phyloP scores from a whole-genome alignment of 768 basidiomycete species.

The Phanerochaete carnosa region DNA sequence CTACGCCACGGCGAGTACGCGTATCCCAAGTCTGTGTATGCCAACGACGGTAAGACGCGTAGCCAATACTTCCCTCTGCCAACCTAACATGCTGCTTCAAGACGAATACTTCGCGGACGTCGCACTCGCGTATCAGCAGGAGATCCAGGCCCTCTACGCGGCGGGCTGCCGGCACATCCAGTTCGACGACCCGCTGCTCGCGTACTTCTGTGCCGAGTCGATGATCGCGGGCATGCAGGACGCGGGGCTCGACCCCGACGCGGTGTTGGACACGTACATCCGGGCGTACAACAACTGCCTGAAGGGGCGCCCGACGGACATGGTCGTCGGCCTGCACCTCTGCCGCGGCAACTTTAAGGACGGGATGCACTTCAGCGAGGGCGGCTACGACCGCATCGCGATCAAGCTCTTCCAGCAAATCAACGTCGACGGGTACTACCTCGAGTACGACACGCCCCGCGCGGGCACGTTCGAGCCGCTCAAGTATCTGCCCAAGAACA shows the following conservation, averaged over 20 bases:
- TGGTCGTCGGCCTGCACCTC: slow-evolving; percentile 56
- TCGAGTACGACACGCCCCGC: slow-evolving; percentile 66
- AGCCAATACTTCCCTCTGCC: slow-evolving; percentile 3
- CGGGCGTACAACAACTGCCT: slow-evolving; percentile 58
- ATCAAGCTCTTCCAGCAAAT: slow-evolving; percentile 54
- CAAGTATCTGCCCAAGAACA: slow-evolving; percentile 44
- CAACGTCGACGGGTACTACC: slow-evolving; percentile 51
- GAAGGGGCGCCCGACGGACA: slow-evolving; percentile 48
- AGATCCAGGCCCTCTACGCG: slow-evolving; percentile 42
- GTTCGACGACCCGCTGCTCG: slow-evolving; percentile 45
- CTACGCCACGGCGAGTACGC: slow-evolving; percentile 63
- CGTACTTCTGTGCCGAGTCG: slow-evolving; percentile 63
- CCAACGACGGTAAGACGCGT: slow-evolving; percentile 49
- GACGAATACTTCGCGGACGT: slow-evolving; percentile 49
- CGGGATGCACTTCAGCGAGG: slow-evolving; percentile 56
- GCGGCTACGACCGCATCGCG: slow-evolving; percentile 55
- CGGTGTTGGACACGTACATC: slow-evolving; percentile 64
- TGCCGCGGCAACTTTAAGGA: slow-evolving; percentile 45
- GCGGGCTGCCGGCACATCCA: slow-evolving; percentile 44
- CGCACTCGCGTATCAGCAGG: slow-evolving; percentile 42
- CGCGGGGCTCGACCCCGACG: slow-evolving; percentile 57
- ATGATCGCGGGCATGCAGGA: slow-evolving; percentile 56
- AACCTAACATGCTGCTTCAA: neutral
- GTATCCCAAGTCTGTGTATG: slow-evolving; percentile 57
- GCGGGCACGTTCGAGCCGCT: slow-evolving; percentile 60